Conservation (phyloP, 495 filamentous ascomycete genomes). For the Podospora pseudopauciseta region DNA sequence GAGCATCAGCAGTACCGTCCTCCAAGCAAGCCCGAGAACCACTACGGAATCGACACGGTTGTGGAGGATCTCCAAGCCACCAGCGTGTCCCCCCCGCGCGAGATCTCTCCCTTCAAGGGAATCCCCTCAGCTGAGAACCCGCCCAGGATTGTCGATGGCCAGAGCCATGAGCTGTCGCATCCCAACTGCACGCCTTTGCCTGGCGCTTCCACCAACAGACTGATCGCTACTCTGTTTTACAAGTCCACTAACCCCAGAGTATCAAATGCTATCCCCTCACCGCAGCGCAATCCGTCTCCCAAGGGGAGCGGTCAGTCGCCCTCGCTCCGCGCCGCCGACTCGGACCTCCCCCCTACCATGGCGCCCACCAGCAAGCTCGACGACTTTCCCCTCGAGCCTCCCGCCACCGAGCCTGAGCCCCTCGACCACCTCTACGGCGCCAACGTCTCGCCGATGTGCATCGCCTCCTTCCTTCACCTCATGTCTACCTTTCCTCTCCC, state of each 20-base stretch:
- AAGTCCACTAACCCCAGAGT: conserved; percentile 44
- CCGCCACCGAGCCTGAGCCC: conserved; percentile 57
- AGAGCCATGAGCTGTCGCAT: conserved; percentile 55
- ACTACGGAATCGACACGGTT: conserved; percentile 54
- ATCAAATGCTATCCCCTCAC: conserved; percentile 34
- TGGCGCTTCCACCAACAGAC: conserved; percentile 37
- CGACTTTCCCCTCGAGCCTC: conserved; percentile 68
- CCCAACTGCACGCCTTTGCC: conserved; percentile 50
- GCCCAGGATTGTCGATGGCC: conserved; percentile 53
- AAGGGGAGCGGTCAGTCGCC: conserved; percentile 23
- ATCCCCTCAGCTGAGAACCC: conserved; percentile 50
- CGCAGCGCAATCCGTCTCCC: conserved; percentile 27
- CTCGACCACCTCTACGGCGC: conserved; percentile 74
- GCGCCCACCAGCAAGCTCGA: conserved; percentile 65
- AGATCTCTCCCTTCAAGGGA: conserved; percentile 47
- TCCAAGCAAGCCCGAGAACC: conserved; percentile 48
- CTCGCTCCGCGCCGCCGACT: conserved; percentile 30
- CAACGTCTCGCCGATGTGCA: conserved; percentile 71
- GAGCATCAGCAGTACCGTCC: conserved; percentile 75
- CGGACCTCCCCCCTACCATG: conserved; percentile 49
- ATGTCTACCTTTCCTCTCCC: conserved; percentile 63
- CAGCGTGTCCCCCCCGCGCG: conserved; percentile 35
- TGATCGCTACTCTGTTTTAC: conserved; percentile 70
- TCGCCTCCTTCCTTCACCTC: conserved; percentile 77
- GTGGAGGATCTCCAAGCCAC: conserved; percentile 45